A percentile compares a stretch with the other conserved stretches of the same genome.
Evolutionary conservation across 345 rosid genomes (phyloP).

Genomic region (Mercurialis annua): DNA sequence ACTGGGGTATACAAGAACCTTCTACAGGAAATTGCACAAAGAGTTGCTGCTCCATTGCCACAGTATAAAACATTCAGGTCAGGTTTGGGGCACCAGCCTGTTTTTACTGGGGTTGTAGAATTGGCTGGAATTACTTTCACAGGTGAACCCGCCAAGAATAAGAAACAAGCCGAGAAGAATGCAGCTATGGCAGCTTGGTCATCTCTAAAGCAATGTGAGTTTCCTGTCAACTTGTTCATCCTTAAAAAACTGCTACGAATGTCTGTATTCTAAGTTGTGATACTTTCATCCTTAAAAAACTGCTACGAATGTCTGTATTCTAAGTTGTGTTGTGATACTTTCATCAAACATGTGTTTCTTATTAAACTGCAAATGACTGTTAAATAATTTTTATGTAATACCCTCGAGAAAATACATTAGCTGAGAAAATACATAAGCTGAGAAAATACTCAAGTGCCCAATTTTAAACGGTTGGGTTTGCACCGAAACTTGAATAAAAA

Average conservation of each 20-base stretch:
- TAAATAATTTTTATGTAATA: background rate
- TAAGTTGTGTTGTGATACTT: background rate
- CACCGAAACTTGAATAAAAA: too few relatives aligned
- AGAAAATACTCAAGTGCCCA: too few relatives aligned
- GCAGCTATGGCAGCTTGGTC: constrained; percentile 99
- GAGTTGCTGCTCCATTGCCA: constrained; percentile 92
- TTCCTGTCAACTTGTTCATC: constrained; percentile 4
- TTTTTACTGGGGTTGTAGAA: constrained; percentile 93
- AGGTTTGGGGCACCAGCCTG: constrained; percentile 95
- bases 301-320: background rate
- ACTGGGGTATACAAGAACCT: constrained; percentile 98
- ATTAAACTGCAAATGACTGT: background rate
- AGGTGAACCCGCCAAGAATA: constrained; percentile 92
- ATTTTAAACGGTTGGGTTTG: too few relatives aligned
- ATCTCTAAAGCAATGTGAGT: constrained; percentile 85
- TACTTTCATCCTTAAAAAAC: background rate
- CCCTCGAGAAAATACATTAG: background rate
- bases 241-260: background rate
- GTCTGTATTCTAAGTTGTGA: background rate
- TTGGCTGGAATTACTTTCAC: constrained; percentile 88
- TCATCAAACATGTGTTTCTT: too few relatives aligned
- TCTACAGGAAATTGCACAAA: constrained; percentile 92
- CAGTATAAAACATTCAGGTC: constrained; percentile 85
- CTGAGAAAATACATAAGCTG: too few relatives aligned
- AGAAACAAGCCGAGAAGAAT: constrained; percentile 98